Conservation (phyloP, 2,329 filamentous ascomycete species). For the Ceratocystis alfenasii region DNA sequence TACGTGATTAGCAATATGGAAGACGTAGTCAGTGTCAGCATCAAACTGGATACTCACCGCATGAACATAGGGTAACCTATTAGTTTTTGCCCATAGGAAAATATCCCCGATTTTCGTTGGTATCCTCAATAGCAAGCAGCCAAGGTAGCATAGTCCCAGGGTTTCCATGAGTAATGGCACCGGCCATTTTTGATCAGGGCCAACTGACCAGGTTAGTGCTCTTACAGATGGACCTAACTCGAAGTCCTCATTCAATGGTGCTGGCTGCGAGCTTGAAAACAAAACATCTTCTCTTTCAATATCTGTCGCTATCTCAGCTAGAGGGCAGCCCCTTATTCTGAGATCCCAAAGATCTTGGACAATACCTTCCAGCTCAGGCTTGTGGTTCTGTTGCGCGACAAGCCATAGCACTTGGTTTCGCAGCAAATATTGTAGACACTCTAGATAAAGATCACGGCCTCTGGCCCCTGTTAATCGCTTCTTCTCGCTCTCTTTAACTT, state of each 20-base stretch:
- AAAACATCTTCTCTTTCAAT: slow-evolving; percentile 15
- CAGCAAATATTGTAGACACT: slow-evolving; percentile 72
- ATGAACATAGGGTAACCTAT: slow-evolving; percentile 59
- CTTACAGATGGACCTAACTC: slow-evolving; percentile 25
- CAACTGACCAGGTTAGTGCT: slow-evolving; percentile 36
- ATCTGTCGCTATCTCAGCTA: not conserved
- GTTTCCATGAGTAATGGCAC: slow-evolving; percentile 62
- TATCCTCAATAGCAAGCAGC: slow-evolving; percentile 59
- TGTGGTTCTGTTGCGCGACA: slow-evolving; percentile 52
- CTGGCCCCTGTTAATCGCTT: slow-evolving; percentile 51
- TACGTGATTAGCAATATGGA: not conserved
- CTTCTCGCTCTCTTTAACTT: slow-evolving; percentile 45
- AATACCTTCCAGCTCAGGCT: slow-evolving; percentile 62
- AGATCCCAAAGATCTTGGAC: slow-evolving; percentile 79
- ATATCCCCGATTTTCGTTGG: slow-evolving; percentile 68
- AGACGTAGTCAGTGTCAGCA: not conserved
- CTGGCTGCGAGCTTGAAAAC: slow-evolving; percentile 31
- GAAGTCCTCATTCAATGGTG: slow-evolving; percentile 23
- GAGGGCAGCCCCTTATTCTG: slow-evolving; percentile 39
- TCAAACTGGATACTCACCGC: slow-evolving; percentile 40
- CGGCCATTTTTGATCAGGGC: slow-evolving; percentile 38
- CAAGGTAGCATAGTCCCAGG: slow-evolving; percentile 69
- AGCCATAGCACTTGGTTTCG: slow-evolving; percentile 71
- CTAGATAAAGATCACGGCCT: slow-evolving; percentile 67
- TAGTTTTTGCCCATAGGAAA: slow-evolving; percentile 51